phyloP scores from a whole-genome alignment of 805 yeast species.

The Kluyveromyces siamensis region DNA sequence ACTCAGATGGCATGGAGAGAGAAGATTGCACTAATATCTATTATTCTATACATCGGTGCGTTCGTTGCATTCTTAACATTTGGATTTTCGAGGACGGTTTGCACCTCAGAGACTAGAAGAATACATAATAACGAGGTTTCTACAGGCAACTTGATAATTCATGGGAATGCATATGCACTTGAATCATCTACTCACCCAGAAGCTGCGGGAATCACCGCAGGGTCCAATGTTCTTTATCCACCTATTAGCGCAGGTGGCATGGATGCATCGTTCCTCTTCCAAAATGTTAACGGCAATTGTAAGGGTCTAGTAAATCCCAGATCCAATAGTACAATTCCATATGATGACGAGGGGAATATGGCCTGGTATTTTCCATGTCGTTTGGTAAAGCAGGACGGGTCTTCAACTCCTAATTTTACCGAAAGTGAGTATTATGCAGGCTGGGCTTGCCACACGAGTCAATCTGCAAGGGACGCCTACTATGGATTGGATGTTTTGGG shows the following conservation, averaged over 20 bases:
- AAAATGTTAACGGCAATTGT: slow-evolving; percentile 89
- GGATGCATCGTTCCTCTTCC: slow-evolving; percentile 80
- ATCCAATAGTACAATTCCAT: slow-evolving; percentile 62
- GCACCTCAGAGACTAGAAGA: slow-evolving; percentile 41
- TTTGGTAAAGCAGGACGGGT: slow-evolving; percentile 58
- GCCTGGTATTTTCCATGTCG: slow-evolving; percentile 98
- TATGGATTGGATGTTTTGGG: slow-evolving; percentile 53
- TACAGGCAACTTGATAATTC: slow-evolving; percentile 57
- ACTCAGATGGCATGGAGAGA: slow-evolving; percentile 97
- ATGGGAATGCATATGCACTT: slow-evolving; percentile 74
- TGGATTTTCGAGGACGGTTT: slow-evolving; percentile 81
- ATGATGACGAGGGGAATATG: slow-evolving; percentile 45
- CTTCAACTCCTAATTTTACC: slow-evolving; percentile 56
- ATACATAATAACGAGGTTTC: slow-evolving; percentile 52
- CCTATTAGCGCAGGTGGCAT: slow-evolving; percentile 82
- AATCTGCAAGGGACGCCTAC: slow-evolving; percentile 58
- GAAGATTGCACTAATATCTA: slow-evolving; percentile 73
- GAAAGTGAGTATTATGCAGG: slow-evolving; percentile 57
- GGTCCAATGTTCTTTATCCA: slow-evolving; percentile 69
- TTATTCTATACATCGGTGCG: slow-evolving; percentile 66
- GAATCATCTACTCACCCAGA: slow-evolving; percentile 68
- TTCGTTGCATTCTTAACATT: slow-evolving; percentile 81
- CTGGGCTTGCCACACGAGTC: slow-evolving; percentile 84
- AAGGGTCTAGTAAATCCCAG: slow-evolving; percentile 66
- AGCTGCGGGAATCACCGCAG: slow-evolving; percentile 67